phyloP scores from a whole-genome alignment of 345 rosid genomes.

The Pugionium dolabratum region DNA sequence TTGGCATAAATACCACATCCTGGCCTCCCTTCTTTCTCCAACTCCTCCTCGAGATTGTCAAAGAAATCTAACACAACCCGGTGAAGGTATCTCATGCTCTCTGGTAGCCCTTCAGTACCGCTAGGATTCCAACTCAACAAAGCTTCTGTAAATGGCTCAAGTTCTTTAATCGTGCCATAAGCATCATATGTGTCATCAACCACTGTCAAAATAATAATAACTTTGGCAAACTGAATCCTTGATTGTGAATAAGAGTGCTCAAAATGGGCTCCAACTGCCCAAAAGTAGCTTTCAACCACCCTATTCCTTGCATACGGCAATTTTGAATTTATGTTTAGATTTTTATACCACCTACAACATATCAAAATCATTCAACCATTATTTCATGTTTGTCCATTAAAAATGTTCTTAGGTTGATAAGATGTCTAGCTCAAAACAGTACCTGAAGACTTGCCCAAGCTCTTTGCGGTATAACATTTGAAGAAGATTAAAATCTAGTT shows the following conservation, averaged over 20 bases:
- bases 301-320: constrained; percentile 16
- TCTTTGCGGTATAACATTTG: constrained; percentile 9
- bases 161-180: constrained; percentile 24
- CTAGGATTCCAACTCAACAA: not conserved
- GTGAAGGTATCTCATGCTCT: constrained; percentile 18
- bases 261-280: constrained; percentile 23
- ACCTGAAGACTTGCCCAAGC: constrained; percentile 22
- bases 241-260: constrained; percentile 9
- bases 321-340: not conserved
- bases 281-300: constrained; percentile 11
- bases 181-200: constrained; percentile 3
- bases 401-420: too few relatives aligned
- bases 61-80: constrained; percentile 2
- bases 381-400: too few relatives aligned
- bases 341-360: constrained; percentile 17
- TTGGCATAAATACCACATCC: not conserved
- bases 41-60: not conserved
- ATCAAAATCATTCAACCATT: not conserved
- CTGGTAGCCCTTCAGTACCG: constrained; percentile 15
- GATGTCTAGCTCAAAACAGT: not conserved
- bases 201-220: not conserved
- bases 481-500: constrained; percentile 17
- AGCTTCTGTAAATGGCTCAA: constrained; percentile 22
- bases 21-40: constrained; percentile 10
- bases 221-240: not conserved